Evolutionary conservation across 371 early-diverging fungal species (phyloP).

Genomic region (Dinochytrium kinnereticum): DNA sequence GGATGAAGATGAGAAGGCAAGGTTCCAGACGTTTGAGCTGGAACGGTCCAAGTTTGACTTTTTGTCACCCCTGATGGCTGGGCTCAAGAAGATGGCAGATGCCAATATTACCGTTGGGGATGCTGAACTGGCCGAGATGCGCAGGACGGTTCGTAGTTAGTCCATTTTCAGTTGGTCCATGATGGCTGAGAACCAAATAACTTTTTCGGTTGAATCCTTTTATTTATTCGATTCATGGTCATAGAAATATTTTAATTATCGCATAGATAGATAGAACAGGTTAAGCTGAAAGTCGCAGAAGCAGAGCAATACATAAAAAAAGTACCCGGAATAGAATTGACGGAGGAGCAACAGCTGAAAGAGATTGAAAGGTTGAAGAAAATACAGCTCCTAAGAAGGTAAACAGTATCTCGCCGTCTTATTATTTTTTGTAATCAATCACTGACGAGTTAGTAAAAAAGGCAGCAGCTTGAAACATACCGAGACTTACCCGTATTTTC

Average conservation of each 20-base stretch:
- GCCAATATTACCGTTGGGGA: not conserved
- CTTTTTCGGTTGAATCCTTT: not conserved
- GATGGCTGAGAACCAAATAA: not conserved
- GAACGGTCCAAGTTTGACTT: constrained; percentile 6
- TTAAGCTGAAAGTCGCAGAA: not conserved
- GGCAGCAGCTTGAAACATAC: not conserved
- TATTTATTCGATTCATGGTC: not conserved
- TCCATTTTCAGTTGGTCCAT: too few relatives aligned
- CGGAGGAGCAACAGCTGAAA: not conserved
- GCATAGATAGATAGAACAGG: not conserved
- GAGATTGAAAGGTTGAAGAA: not conserved
- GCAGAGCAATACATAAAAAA: not conserved
- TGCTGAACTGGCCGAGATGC: not conserved
- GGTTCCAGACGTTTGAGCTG: constrained; percentile 4
- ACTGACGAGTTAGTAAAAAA: not conserved
- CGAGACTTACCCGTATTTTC: not conserved
- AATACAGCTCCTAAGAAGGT: not conserved
- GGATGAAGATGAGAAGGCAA: constrained; percentile 5
- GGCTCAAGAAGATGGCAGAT: constrained; percentile 14
- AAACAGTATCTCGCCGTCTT: not conserved
- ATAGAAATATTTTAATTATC: not conserved
- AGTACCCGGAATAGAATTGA: constrained; percentile 1
- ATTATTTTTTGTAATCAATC: not conserved
- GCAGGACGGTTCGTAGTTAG: not conserved
- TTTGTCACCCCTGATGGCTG: not conserved